Evolutionary conservation across 495 filamentous ascomycete species (phyloP).

Genomic region (Tuber brumale): DNA sequence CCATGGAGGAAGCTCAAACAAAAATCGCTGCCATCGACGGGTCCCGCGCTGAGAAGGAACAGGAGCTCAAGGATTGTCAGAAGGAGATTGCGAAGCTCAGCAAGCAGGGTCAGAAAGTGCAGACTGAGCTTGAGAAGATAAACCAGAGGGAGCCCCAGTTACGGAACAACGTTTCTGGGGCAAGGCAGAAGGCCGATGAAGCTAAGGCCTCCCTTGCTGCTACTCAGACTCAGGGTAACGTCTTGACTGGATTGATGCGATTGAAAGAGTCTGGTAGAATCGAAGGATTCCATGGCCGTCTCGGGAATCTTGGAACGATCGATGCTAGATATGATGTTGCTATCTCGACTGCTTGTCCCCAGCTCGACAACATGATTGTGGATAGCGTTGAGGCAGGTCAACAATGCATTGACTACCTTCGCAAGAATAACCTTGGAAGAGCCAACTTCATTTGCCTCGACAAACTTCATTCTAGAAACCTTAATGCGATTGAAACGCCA

Average conservation of each 20-base stretch:
- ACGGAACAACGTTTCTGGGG: conserved; percentile 71
- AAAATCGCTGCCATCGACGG: conserved; percentile 71
- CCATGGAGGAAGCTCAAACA: conserved; percentile 72
- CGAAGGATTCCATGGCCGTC: conserved; percentile 89
- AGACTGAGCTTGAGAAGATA: conserved; percentile 64
- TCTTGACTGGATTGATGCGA: conserved; percentile 83
- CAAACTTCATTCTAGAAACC: conserved; percentile 67
- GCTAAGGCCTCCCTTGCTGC: conserved; percentile 80
- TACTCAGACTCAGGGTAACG: conserved; percentile 86
- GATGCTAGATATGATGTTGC: conserved; percentile 91
- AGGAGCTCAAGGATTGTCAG: conserved; percentile 68
- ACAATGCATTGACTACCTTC: conserved; percentile 93
- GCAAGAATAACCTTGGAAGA: conserved; percentile 95
- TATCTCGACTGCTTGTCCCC: conserved; percentile 89
- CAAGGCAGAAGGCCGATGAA: conserved; percentile 90
- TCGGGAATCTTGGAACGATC: conserved; percentile 93
- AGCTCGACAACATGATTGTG: conserved; percentile 89
- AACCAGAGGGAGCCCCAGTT: conserved; percentile 69
- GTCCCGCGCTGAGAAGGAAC: conserved; percentile 59
- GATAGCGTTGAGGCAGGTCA: conserved; percentile 91
- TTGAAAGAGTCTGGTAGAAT: conserved; percentile 94
- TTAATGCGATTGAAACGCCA: conserved; percentile 74
- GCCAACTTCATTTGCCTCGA: conserved; percentile 95
- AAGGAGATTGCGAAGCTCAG: conserved; percentile 63
- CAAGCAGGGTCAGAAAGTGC: conserved; percentile 63